Conservation (phyloP, 1,284 basidiomycete species). For the Paramarasmius palmivorus region DNA sequence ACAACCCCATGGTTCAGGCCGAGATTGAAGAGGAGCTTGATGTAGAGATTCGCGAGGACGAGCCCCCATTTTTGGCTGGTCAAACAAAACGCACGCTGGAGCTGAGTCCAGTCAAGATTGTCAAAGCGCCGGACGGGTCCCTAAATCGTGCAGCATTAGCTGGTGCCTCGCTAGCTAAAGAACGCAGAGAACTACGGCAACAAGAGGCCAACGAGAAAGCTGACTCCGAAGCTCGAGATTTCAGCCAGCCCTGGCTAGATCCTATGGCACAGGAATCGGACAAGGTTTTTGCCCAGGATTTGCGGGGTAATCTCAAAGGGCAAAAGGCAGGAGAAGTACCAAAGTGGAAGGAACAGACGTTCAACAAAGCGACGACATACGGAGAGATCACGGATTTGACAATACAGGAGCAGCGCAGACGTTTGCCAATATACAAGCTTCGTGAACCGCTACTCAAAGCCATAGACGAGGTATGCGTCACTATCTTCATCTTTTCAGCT, state of each 20-base stretch:
- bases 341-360: constrained; percentile 90
- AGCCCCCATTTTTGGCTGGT: constrained; percentile 94
- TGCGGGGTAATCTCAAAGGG: constrained; percentile 80
- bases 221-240: constrained; percentile 91
- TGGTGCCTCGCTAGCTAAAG: constrained; percentile 92
- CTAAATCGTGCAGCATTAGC: constrained; percentile 94
- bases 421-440: constrained; percentile 94
- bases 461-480: constrained; percentile 73
- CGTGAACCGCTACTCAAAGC: constrained; percentile 92
- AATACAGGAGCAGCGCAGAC: constrained; percentile 92
- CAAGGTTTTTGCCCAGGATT: constrained; percentile 91
- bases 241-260: constrained; percentile 95
- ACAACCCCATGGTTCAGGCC: constrained; percentile 72
- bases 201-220: constrained; percentile 94
- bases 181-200: constrained; percentile 90
- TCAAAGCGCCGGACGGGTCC: constrained; percentile 93
- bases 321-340: constrained; percentile 84
- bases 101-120: constrained; percentile 95
- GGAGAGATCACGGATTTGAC: constrained; percentile 90
- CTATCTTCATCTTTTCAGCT: constrained; percentile 2
- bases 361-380: constrained; percentile 97
- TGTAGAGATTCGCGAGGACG: constrained; percentile 96
- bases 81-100: constrained; percentile 96
- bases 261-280: constrained; percentile 93
- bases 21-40: constrained; percentile 96